Conservation (phyloP, 1,139 yeast genomes). For the Diutina rugosa region DNA sequence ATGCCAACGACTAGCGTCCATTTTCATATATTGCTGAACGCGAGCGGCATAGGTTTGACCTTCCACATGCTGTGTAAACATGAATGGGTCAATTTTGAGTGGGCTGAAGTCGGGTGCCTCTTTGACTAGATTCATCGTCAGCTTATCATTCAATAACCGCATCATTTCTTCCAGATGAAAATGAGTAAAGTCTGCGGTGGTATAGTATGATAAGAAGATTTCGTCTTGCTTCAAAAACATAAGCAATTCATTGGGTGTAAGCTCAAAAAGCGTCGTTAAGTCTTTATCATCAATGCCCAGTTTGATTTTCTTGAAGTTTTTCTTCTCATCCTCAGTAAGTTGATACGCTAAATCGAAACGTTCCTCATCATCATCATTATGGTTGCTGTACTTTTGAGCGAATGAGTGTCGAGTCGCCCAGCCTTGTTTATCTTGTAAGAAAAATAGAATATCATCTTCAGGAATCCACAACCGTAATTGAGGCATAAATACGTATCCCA, state of each 20-base stretch:
- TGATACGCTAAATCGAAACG: neutral
- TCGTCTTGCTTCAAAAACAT: constrained; percentile 1
- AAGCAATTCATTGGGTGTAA: neutral
- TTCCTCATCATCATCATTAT: neutral
- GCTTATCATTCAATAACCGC: neutral
- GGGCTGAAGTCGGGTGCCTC: neutral
- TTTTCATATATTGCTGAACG: neutral
- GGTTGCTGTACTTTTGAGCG: neutral
- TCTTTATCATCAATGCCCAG: constrained; percentile 1
- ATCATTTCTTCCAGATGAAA: neutral
- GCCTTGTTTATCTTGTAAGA: neutral
- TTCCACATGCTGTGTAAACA: neutral
- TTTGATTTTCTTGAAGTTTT: neutral
- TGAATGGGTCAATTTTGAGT: neutral
- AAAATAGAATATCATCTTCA: neutral
- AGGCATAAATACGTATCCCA: constrained; percentile 9
- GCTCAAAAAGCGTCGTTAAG: neutral
- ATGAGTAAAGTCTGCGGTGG: neutral
- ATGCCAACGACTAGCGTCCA: neutral
- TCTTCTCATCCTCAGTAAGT: neutral
- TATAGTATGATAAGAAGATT: neutral
- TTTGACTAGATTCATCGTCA: neutral
- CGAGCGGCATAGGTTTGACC: neutral
- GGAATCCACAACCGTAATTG: constrained; percentile 18
- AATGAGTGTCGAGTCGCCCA: neutral